Percentiles rank a stretch among this genome's conserved stretches.
phyloP scores from a whole-genome alignment of 179 eudicot species.

The Beta macrorhiza region DNA sequence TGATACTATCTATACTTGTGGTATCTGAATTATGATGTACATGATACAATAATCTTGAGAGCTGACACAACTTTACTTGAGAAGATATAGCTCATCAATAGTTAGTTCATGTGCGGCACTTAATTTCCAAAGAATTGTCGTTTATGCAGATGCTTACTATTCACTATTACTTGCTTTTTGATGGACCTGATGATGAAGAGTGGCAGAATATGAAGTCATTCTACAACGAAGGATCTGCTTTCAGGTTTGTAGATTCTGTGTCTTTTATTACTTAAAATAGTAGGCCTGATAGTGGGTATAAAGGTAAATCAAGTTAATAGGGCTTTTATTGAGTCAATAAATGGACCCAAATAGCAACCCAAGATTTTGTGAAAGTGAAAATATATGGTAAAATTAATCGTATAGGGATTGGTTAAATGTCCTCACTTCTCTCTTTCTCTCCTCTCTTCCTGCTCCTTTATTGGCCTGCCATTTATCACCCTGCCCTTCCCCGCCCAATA shows the following conservation, averaged over 20 bases:
- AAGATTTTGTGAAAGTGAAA: no score
- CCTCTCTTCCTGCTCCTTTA: no score
- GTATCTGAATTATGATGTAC: background rate
- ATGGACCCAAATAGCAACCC: no score
- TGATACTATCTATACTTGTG: background rate
- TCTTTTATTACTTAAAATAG: background rate
- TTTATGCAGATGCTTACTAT: constrained; percentile 75
- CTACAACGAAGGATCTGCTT: constrained; percentile 54
- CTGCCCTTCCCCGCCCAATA: no score
- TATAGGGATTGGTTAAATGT: no score
- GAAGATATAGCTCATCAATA: background rate
- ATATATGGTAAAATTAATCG: no score
- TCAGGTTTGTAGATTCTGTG: constrained; percentile 46
- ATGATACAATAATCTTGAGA: background rate
- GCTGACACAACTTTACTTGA: constrained; percentile 1
- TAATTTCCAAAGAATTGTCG: background rate
- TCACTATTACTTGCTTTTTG: constrained; percentile 88
- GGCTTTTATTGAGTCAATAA: no score
- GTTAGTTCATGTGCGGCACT: background rate
- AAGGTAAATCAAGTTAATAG: no score
- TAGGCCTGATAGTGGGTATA: no score
- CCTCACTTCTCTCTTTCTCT: no score
- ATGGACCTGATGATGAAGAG: constrained; percentile 73
- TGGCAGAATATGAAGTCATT: constrained; percentile 75
- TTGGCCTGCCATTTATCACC: no score